phyloP scores from a whole-genome alignment of 257 asterid genomes.

The Scutellaria galericulata region DNA sequence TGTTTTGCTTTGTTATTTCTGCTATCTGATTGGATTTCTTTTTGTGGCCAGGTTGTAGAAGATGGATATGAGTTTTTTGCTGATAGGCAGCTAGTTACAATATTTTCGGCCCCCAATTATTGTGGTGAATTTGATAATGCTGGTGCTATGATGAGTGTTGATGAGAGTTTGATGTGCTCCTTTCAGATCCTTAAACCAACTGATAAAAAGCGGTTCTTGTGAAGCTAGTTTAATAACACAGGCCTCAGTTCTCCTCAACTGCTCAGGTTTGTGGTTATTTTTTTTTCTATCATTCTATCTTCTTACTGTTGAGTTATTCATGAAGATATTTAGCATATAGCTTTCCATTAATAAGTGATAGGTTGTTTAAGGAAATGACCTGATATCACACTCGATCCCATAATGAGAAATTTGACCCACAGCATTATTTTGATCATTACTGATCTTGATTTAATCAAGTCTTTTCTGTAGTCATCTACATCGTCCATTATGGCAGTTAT shows the following conservation, averaged over 20 bases:
- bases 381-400: neutral
- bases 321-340: slow-evolving; percentile 13
- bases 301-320: slow-evolving; percentile 4
- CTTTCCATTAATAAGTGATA: neutral
- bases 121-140: slow-evolving; percentile 89
- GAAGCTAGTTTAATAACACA: slow-evolving; percentile 39
- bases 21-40: slow-evolving; percentile 27
- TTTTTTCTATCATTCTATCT: slow-evolving; percentile 12
- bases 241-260: slow-evolving; percentile 36
- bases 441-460: neutral
- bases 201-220: slow-evolving; percentile 53
- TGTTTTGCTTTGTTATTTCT: slow-evolving; percentile 3
- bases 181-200: slow-evolving; percentile 82
- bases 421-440: neutral
- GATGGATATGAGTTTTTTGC: slow-evolving; percentile 89
- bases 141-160: slow-evolving; percentile 90
- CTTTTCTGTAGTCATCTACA: neutral
- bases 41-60: slow-evolving; percentile 68
- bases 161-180: slow-evolving; percentile 87
- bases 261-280: slow-evolving; percentile 35
- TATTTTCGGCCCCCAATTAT: slow-evolving; percentile 86
- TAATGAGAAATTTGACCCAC: neutral
- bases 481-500: neutral
- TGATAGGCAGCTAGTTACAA: slow-evolving; percentile 80
- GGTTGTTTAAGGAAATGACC: neutral